Evolutionary conservation across 441 rosid genomes (phyloP).

Genomic region (Daphne laureola): DNA sequence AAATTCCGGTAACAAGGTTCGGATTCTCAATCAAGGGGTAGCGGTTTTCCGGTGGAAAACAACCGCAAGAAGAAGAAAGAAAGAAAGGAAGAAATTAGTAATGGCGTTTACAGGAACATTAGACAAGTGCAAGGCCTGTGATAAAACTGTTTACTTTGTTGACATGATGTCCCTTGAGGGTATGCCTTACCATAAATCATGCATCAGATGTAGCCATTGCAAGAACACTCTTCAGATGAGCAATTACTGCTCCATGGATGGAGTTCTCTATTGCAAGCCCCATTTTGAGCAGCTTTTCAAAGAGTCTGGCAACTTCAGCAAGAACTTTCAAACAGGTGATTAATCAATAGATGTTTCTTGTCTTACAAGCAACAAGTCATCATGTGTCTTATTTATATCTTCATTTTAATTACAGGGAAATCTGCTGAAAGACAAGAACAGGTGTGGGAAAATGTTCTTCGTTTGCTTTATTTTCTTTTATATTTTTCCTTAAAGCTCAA

Average conservation of each 20-base stretch:
- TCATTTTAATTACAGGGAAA: constrained; percentile 43
- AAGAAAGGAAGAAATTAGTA: constrained; percentile 6
- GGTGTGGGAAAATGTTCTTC: constrained; percentile 26
- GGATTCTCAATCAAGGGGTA: no score
- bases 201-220: constrained; percentile 95
- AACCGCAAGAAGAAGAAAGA: no score
- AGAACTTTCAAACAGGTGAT: constrained; percentile 70
- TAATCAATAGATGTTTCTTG: background rate
- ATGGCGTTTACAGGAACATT: constrained; percentile 92
- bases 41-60: background rate
- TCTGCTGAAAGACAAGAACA: constrained; percentile 40
- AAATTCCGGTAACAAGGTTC: no score
- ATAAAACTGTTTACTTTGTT: constrained; percentile 81
- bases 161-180: constrained; percentile 86
- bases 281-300: constrained; percentile 94
- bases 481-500: no score
- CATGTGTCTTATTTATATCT: background rate
- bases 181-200: constrained; percentile 75
- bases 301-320: constrained; percentile 92
- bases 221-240: constrained; percentile 90
- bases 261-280: constrained; percentile 83
- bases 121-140: constrained; percentile 89
- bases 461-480: no score
- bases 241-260: constrained; percentile 96
- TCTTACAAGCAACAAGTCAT: background rate